A percentile compares a stretch with the other conserved stretches of the same genome.
These are phyloP conservation scores for Phoenix roebelenii DNA, from an alignment of 176 grass and related monocot genomes.

Conservation along the genomic window DNA sequence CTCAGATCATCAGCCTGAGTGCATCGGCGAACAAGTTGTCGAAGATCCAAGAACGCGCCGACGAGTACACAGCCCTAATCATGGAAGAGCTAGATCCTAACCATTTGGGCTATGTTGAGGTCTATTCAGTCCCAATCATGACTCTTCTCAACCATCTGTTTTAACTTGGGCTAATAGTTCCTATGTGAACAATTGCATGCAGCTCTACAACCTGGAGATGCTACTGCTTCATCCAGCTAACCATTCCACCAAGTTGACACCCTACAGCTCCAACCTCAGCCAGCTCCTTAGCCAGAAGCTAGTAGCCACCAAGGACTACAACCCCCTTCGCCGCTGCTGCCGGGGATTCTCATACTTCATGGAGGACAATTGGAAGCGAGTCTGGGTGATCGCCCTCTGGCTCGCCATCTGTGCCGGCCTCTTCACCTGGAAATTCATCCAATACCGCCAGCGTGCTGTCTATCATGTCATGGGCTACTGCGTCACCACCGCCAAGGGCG, in stretches of 20 bases:
- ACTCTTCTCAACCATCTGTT: too few species aligned
- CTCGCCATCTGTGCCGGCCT: slow-evolving; percentile 52
- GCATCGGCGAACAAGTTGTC: slow-evolving; percentile 87
- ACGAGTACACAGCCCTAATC: slow-evolving; percentile 92
- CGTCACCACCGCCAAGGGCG: slow-evolving; percentile 25
- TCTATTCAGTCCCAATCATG: slow-evolving; percentile 11
- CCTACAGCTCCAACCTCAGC: slow-evolving; percentile 75
- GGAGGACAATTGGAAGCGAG: slow-evolving; percentile 96
- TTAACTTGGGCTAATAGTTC: too few species aligned
- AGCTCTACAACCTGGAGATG: slow-evolving; percentile 69
- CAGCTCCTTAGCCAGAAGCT: slow-evolving; percentile 87
- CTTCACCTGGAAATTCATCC: slow-evolving; percentile 25
- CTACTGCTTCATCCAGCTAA: slow-evolving; percentile 49
- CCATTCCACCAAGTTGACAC: slow-evolving; percentile 14
- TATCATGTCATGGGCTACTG: slow-evolving; percentile 25
- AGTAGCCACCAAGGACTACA: slow-evolving; percentile 23
- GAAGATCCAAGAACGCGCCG: slow-evolving; percentile 79
- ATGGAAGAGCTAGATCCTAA: slow-evolving; percentile 86
- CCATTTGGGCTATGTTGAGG: slow-evolving; percentile 78
- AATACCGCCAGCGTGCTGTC: slow-evolving; percentile 10
- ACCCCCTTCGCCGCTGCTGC: slow-evolving; percentile 34
- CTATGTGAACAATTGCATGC: neutral
- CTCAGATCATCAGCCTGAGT: slow-evolving; percentile 74
- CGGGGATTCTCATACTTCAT: slow-evolving; percentile 45
- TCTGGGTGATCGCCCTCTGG: slow-evolving; percentile 82